Evolutionary conservation across 495 filamentous ascomycete species (phyloP).

Genomic region (Aspergillus sclerotiicarbonarius): DNA sequence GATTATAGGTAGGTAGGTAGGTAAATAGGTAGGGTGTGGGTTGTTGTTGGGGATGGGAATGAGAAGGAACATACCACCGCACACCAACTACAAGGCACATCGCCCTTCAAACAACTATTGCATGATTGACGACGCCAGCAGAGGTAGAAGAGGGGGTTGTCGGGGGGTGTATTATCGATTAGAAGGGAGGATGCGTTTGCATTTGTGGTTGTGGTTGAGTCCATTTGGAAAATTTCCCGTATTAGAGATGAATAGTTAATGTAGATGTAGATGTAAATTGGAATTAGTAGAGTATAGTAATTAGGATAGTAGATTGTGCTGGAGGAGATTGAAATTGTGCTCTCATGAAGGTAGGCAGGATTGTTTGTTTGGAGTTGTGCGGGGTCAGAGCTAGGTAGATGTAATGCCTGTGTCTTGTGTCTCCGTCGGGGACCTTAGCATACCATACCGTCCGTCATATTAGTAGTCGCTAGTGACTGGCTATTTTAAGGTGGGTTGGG

Average conservation of each 20-base stretch:
- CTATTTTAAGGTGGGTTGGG: not conserved
- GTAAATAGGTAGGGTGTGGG: not conserved
- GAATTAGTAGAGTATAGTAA: too few relatives aligned
- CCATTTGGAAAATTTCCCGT: not conserved
- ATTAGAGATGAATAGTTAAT: too few relatives aligned
- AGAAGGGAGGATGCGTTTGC: not conserved
- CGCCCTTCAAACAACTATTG: slow-evolving; percentile 36
- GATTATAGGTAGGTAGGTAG: not conserved
- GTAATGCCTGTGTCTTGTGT: not conserved
- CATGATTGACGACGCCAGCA: slow-evolving; percentile 51
- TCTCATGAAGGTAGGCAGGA: not conserved
- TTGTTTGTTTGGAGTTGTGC: slow-evolving; percentile 6
- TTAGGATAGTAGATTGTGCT: slow-evolving; percentile 6
- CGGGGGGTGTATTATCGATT: slow-evolving; percentile 17
- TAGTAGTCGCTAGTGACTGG: not conserved
- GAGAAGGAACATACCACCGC: slow-evolving; percentile 40
- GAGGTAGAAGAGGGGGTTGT: slow-evolving; percentile 37
- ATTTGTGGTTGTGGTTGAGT: not conserved
- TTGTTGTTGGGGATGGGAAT: slow-evolving; percentile 3
- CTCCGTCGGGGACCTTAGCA: not conserved
- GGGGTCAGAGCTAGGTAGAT: not conserved
- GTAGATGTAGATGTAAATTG: too few relatives aligned
- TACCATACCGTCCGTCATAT: not conserved
- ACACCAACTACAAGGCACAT: slow-evolving; percentile 53
- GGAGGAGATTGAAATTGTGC: too few relatives aligned